A percentile compares a stretch with the other conserved stretches of the same genome.
phyloP scores from a whole-genome alignment of 2,329 filamentous ascomycete genomes.

The Chaetothyriales sp. region DNA sequence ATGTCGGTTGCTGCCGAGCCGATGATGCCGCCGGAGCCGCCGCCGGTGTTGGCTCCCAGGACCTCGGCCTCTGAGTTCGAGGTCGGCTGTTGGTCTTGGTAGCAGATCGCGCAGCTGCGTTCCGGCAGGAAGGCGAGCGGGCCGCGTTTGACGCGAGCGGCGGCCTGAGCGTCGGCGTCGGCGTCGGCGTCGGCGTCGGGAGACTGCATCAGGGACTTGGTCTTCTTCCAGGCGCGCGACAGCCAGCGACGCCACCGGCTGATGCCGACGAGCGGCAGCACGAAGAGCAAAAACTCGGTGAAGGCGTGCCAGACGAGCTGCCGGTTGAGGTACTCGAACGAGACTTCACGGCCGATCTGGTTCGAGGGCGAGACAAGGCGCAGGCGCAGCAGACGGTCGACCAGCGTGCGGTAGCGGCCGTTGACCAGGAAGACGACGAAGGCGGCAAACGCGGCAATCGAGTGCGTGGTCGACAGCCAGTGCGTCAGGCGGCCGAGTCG shows the following conservation, averaged over 20 bases:
- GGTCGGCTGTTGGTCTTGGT: constrained; percentile 72
- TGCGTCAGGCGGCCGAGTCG: constrained; percentile 57
- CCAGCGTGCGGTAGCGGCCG: constrained; percentile 76
- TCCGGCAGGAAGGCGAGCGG: constrained; percentile 80
- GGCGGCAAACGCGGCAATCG: constrained; percentile 65
- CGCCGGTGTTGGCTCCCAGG: constrained; percentile 51
- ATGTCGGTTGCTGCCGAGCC: constrained; percentile 85
- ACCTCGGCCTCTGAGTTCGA: constrained; percentile 62
- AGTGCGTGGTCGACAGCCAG: constrained; percentile 58
- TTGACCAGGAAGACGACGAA: constrained; percentile 87
- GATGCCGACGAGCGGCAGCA: constrained; percentile 92
- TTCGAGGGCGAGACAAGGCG: constrained; percentile 72
- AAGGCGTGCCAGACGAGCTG: constrained; percentile 99
- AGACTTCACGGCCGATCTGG: constrained; percentile 80
- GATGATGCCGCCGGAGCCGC: constrained; percentile 65
- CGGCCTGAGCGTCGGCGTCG: constrained; percentile 34
- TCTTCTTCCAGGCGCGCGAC: constrained; percentile 70
- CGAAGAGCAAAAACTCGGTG: constrained; percentile 93
- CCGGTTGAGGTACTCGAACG: constrained; percentile 92
- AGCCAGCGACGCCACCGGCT: constrained; percentile 85
- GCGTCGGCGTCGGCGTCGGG: constrained; percentile 32
- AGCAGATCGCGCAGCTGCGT: constrained; percentile 91
- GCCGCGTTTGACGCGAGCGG: constrained; percentile 44
- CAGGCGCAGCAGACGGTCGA: constrained; percentile 73
- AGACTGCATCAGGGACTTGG: constrained; percentile 49